Evolutionary conservation across 306 rosid species (phyloP).

Genomic region (Dalbergia oliveri): DNA sequence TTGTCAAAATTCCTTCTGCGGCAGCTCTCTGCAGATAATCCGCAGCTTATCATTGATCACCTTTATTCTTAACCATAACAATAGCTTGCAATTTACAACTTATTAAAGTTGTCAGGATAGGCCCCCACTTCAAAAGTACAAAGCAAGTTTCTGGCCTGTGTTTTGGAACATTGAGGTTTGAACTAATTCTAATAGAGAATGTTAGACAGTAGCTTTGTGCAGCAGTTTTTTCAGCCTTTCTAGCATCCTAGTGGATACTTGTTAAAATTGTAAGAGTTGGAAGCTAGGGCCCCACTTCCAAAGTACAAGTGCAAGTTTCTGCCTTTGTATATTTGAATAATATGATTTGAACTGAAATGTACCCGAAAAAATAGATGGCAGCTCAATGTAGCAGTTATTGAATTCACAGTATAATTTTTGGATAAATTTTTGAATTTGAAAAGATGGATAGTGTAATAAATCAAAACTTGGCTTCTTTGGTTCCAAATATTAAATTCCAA

Average conservation of each 20-base stretch:
- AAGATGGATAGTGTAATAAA: conserved; percentile 1
- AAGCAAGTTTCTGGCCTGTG: not conserved
- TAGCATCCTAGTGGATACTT: conserved; percentile 6
- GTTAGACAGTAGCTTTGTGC: conserved; percentile 3
- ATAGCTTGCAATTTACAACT: not conserved
- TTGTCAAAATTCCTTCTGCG: not conserved
- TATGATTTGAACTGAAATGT: conserved; percentile 7
- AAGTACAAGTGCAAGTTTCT: conserved; percentile 11
- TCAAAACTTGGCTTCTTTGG: conserved; percentile 7
- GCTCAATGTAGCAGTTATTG: conserved; percentile 10
- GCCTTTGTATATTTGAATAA: conserved; percentile 23
- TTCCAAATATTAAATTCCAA: not conserved
- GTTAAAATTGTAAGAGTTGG: not conserved
- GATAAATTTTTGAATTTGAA: conserved; percentile 34
- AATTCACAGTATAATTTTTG: conserved; percentile 9
- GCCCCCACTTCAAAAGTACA: conserved; percentile 16
- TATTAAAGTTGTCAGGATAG: conserved; percentile 30
- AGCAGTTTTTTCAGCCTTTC: conserved; percentile 2
- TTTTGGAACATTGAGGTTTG: conserved; percentile 20
- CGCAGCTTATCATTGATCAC: not conserved
- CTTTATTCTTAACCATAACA: conserved; percentile 16
- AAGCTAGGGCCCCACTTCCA: not conserved
- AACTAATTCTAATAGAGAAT: conserved; percentile 11
- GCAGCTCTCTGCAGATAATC: not conserved
- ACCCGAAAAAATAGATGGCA: conserved; percentile 7